Evolutionary conservation across 352 stramenopile species (phyloP).

Genomic region (Pythium myriotylum): DNA sequence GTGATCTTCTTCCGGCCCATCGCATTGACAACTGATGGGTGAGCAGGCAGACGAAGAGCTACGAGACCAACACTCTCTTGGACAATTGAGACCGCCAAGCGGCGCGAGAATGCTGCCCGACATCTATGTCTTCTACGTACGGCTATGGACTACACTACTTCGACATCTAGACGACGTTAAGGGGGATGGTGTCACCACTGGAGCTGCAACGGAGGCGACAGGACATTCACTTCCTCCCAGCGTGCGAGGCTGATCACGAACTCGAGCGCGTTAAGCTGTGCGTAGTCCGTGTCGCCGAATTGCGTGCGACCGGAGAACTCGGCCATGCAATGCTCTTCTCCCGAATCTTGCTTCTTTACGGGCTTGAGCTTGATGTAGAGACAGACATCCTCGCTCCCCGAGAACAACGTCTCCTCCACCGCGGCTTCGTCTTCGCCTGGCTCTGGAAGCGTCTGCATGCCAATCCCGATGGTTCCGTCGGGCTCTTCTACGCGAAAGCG

Average conservation of each 20-base stretch:
- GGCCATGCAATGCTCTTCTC: slow-evolving; percentile 38
- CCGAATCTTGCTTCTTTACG: slow-evolving; percentile 8
- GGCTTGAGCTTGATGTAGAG: slow-evolving; percentile 51
- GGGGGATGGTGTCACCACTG: too few species aligned
- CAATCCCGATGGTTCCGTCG: slow-evolving; percentile 43
- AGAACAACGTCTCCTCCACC: slow-evolving; percentile 7
- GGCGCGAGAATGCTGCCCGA: too few species aligned
- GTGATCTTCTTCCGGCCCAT: too few species aligned
- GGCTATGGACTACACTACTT: too few species aligned
- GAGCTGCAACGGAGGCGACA: slow-evolving; percentile 13
- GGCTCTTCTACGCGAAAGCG: slow-evolving; percentile 50
- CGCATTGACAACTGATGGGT: too few species aligned
- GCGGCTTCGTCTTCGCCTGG: slow-evolving; percentile 7
- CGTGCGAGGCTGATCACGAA: slow-evolving; percentile 52
- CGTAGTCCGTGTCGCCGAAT: slow-evolving; percentile 33
- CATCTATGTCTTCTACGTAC: too few species aligned
- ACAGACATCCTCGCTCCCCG: slow-evolving; percentile 42
- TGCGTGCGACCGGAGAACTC: slow-evolving; percentile 39
- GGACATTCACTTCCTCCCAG: slow-evolving; percentile 60
- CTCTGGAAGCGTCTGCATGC: slow-evolving; percentile 40
- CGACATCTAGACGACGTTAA: background rate
- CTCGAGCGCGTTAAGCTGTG: slow-evolving; percentile 46
- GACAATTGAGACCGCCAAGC: background rate
- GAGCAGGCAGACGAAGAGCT: too few species aligned
- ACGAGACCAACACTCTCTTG: too few species aligned